A percentile compares a stretch with the other conserved stretches of the same genome.
phyloP scores from a whole-genome alignment of 257 asterid species.

The Fraxinus quadrangulata region DNA sequence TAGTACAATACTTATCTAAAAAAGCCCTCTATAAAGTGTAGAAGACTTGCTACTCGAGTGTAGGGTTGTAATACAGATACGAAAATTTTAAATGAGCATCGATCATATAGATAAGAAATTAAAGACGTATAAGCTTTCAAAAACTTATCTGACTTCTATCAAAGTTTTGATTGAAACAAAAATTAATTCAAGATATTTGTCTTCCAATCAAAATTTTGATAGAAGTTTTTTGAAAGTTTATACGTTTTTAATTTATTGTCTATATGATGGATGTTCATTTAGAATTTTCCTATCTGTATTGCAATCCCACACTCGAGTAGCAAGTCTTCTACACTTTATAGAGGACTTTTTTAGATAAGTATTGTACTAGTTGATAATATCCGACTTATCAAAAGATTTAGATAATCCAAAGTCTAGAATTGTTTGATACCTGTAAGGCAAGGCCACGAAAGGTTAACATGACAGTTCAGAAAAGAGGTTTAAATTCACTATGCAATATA shows the following conservation, averaged over 20 bases:
- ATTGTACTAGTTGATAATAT: conserved; percentile 66
- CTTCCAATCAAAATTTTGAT: too few relatives aligned
- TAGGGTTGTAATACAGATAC: conserved; percentile 82
- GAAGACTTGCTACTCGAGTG: conserved; percentile 80
- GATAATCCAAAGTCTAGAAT: too few relatives aligned
- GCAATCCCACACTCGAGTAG: conserved; percentile 92
- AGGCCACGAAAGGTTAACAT: not conserved
- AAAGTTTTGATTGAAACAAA: too few relatives aligned
- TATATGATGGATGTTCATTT: conserved; percentile 35
- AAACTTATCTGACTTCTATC: conserved; percentile 8
- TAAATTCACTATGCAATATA: not conserved
- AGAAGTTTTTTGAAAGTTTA: conserved; percentile 49
- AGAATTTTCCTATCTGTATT: conserved; percentile 51
- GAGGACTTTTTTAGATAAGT: conserved; percentile 68
- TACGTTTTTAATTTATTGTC: conserved; percentile 54
- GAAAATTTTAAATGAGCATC: conserved; percentile 39
- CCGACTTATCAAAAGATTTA: not conserved
- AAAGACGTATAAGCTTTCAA: conserved; percentile 61
- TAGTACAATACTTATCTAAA: conserved; percentile 70
- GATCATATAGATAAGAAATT: conserved; percentile 49
- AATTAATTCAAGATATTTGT: too few relatives aligned
- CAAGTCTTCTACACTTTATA: conserved; percentile 84
- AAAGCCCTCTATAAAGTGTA: conserved; percentile 76
- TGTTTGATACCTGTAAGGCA: conserved; percentile 56
- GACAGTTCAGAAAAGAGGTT: too few relatives aligned